These are phyloP conservation scores for Setaria viridis DNA, from an alignment of 202 grass and related monocot genomes.

Conservation along the genomic window DNA sequence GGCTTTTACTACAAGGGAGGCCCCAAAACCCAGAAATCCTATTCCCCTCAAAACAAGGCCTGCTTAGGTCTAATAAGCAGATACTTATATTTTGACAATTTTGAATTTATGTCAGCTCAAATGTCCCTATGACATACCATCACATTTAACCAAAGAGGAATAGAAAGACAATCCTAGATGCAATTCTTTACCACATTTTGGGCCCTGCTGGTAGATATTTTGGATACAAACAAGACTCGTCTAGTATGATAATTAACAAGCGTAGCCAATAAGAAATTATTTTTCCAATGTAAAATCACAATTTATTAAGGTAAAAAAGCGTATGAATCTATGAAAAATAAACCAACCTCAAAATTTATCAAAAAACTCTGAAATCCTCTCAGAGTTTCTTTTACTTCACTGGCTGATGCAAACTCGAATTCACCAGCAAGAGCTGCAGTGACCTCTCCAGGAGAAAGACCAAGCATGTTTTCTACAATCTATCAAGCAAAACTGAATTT, in stretches of 20 bases:
- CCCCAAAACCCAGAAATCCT: not conserved
- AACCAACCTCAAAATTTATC: conserved; percentile 80
- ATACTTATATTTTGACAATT: not conserved
- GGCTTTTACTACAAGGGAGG: conserved; percentile 8
- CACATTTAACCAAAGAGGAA: not conserved
- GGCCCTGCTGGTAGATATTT: not conserved
- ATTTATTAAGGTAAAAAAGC: not conserved
- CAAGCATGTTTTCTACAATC: conserved; percentile 74
- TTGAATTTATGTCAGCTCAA: not conserved
- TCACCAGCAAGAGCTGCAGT: conserved; percentile 62
- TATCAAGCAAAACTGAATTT: conserved; percentile 40
- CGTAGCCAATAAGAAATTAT: not conserved
- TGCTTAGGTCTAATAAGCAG: not conserved
- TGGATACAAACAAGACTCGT: not conserved
- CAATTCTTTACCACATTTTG: not conserved
- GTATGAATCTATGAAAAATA: conserved; percentile 21
- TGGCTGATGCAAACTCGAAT: conserved; percentile 33
- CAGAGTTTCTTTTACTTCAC: conserved; percentile 57
- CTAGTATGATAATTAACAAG: conserved; percentile 29
- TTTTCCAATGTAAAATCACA: conserved; percentile 30
- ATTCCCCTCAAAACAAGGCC: conserved; percentile 9
- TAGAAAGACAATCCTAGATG: not conserved
- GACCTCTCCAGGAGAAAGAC: conserved; percentile 68
- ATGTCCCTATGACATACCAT: not conserved
- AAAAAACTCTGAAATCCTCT: conserved; percentile 69